Evolutionary conservation across 2,329 filamentous ascomycete species (phyloP).

Genomic region (Penicillium olsonii): DNA sequence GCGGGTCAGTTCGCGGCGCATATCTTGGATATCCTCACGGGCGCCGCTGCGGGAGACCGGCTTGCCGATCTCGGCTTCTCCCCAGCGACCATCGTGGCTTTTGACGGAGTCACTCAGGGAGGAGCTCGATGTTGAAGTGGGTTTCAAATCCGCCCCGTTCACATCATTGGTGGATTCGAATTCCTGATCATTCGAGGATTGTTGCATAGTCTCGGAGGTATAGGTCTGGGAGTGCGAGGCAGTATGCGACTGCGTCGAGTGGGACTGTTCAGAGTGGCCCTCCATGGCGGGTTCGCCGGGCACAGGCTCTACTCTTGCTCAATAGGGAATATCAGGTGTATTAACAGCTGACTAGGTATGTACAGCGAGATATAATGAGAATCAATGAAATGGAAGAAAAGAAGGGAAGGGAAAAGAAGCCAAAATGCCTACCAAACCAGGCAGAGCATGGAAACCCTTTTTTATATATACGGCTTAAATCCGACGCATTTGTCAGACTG

Average conservation of each 20-base stretch:
- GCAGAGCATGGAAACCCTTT: not conserved
- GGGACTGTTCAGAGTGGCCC: slow-evolving; percentile 12
- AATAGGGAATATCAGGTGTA: slow-evolving; percentile 11
- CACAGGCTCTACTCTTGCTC: slow-evolving; percentile 7
- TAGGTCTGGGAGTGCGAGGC: slow-evolving; percentile 13
- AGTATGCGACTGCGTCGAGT: slow-evolving; percentile 8
- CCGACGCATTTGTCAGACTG: slow-evolving; percentile 8
- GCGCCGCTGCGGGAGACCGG: slow-evolving; percentile 55
- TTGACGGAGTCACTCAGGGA: slow-evolving; percentile 18
- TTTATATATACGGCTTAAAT: not conserved
- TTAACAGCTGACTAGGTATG: slow-evolving; percentile 14
- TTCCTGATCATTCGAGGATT: slow-evolving; percentile 1
- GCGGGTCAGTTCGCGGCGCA: slow-evolving; percentile 57
- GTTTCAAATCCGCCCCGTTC: slow-evolving; percentile 7
- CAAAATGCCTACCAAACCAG: not conserved
- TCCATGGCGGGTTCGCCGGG: slow-evolving; percentile 21
- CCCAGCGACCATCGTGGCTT: slow-evolving; percentile 58
- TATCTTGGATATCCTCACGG: slow-evolving; percentile 61
- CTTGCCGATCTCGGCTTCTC: slow-evolving; percentile 60
- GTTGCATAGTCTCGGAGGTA: not conserved
- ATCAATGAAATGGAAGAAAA: slow-evolving; percentile 3
- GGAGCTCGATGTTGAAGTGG: slow-evolving; percentile 14
- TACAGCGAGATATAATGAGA: slow-evolving; percentile 8
- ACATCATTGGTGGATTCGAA: slow-evolving; percentile 4
- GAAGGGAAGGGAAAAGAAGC: not conserved